Conservation (phyloP, 371 early-diverging fungal genomes). For the Mortierella sp. region DNA sequence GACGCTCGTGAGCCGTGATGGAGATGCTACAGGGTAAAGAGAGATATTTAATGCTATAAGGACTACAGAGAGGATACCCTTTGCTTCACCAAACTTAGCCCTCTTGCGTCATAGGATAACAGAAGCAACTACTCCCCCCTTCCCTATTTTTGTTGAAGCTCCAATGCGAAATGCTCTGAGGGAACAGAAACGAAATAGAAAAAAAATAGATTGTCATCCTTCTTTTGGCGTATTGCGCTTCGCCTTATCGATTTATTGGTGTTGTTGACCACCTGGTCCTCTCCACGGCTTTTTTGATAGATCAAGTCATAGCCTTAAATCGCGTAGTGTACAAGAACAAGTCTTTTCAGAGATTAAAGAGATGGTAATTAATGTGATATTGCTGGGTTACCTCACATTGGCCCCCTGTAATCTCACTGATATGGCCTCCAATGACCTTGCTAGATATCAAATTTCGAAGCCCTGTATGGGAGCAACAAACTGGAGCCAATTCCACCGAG, state of each 20-base stretch:
- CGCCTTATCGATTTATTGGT: neutral
- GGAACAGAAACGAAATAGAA: neutral
- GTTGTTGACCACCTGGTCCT: conserved; percentile 7
- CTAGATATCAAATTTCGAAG: conserved; percentile 31
- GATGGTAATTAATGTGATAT: conserved; percentile 33
- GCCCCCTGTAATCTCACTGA: neutral
- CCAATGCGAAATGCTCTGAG: too few species aligned
- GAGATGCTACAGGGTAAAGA: conserved; percentile 51
- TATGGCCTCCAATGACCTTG: neutral
- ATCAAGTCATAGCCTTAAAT: conserved; percentile 52
- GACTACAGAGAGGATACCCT: neutral
- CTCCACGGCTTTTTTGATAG: conserved; percentile 17
- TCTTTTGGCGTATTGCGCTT: neutral
- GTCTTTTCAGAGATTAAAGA: conserved; percentile 50
- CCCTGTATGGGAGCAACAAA: conserved; percentile 33
- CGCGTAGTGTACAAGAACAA: conserved; percentile 47
- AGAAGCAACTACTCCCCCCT: neutral
- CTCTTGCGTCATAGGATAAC: neutral
- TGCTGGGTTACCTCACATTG: neutral
- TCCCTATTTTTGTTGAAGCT: neutral
- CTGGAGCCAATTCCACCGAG: conserved; percentile 29
- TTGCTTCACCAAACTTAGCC: neutral
- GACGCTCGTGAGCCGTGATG: conserved; percentile 53
- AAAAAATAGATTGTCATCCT: neutral
- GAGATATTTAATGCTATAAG: neutral